Evolutionary conservation across 176 grass and related monocot genomes (phyloP).

Genomic region (Lolium multiflorum): DNA sequence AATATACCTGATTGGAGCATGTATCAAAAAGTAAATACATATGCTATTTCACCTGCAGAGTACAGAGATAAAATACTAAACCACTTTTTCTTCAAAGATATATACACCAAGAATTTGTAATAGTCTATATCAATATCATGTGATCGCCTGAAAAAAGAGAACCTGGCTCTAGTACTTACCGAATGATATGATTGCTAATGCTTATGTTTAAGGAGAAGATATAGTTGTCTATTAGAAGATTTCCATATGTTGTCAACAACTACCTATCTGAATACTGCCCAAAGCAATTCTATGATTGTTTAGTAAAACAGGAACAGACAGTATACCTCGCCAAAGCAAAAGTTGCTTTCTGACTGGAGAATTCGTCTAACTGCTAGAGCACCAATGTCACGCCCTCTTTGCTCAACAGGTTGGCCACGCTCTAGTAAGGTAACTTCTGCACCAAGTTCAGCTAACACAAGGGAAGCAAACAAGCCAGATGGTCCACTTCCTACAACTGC

Average conservation of each 20-base stretch:
- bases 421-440: conserved; percentile 92
- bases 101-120: not conserved
- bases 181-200: not conserved
- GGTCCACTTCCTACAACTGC: conserved; percentile 90
- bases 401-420: conserved; percentile 91
- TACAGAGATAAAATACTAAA: conserved; percentile 4
- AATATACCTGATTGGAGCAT: conserved; percentile 5
- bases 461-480: conserved; percentile 88
- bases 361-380: conserved; percentile 87
- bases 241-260: conserved; percentile 16
- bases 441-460: conserved; percentile 92
- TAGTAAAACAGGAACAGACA: conserved; percentile 40
- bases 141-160: conserved; percentile 2
- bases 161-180: not conserved
- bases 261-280: conserved; percentile 19
- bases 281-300: not conserved
- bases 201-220: conserved; percentile 4
- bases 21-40: not conserved
- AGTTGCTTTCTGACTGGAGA: conserved; percentile 86
- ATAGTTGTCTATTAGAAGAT: not conserved
- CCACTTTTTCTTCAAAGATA: conserved; percentile 2
- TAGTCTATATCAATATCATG: not conserved
- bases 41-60: conserved; percentile 14
- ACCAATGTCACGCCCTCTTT: conserved; percentile 96
- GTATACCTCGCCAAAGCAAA: conserved; percentile 97